Conservation (phyloP, 2,329 filamentous ascomycete genomes). For the Xylariaceae sp. region DNA sequence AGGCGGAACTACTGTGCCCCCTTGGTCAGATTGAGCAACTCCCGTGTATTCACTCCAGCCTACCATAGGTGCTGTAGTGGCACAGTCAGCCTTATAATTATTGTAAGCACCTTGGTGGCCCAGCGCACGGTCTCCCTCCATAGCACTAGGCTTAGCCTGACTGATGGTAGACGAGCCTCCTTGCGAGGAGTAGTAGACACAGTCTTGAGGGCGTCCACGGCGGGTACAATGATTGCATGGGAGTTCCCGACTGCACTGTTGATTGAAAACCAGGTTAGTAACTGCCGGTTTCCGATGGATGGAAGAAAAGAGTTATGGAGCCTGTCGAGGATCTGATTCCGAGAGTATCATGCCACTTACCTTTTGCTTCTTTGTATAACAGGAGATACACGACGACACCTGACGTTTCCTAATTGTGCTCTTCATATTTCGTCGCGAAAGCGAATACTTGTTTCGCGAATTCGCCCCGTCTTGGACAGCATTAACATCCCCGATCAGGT, state of each 20-base stretch:
- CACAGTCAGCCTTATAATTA: not conserved
- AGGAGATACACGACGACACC: constrained; percentile 18
- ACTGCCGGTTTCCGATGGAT: too few species aligned
- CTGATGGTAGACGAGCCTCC: not conserved
- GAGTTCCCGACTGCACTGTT: constrained; percentile 17
- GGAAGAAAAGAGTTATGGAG: too few species aligned
- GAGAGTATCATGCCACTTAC: constrained; percentile 4
- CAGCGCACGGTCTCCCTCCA: not conserved
- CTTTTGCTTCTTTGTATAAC: constrained; percentile 21
- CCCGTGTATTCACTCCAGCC: not conserved
- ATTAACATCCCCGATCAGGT: not conserved
- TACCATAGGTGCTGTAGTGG: not conserved
- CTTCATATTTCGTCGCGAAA: constrained; percentile 3
- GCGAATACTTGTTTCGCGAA: not conserved
- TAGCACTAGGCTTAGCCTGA: not conserved
- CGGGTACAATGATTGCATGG: constrained; percentile 19
- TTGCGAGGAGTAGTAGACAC: constrained; percentile 12
- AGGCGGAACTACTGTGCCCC: not conserved
- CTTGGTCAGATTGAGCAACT: not conserved
- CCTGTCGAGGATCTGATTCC: not conserved
- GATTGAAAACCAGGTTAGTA: not conserved
- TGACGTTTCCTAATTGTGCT: constrained; percentile 10
- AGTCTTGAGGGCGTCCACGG: constrained; percentile 17
- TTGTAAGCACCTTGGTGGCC: not conserved
- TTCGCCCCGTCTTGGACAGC: not conserved